These are phyloP conservation scores for Selaginella tamariscina DNA, from an alignment of 75 land plant species.

Conservation along the genomic window DNA sequence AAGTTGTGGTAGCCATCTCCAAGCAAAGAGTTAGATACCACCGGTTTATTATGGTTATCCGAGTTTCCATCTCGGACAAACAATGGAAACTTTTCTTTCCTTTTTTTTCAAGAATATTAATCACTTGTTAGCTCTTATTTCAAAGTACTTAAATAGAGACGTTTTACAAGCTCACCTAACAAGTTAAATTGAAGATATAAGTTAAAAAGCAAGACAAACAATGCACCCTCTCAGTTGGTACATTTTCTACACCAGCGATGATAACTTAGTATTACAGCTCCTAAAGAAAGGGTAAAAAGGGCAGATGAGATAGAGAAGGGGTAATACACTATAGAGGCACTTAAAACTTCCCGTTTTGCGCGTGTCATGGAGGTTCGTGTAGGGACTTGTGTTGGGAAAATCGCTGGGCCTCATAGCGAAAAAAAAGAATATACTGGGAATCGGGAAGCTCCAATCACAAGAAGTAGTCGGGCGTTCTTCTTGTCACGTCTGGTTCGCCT, in stretches of 20 bases:
- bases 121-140: too few relatives aligned
- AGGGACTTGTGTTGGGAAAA: neutral
- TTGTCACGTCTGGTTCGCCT: conserved; percentile 67
- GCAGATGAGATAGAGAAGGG: neutral
- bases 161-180: too few relatives aligned
- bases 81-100: neutral
- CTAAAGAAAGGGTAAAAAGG: neutral
- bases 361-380: neutral
- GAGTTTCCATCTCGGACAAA: too few relatives aligned
- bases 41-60: too few relatives aligned
- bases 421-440: neutral
- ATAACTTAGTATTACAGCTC: neutral
- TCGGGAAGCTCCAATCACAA: conserved; percentile 16
- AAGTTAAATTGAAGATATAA: too few relatives aligned
- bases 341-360: neutral
- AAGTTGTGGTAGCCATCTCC: conserved; percentile 19
- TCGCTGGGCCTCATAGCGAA: neutral
- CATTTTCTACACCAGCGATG: too few relatives aligned
- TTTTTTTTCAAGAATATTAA: neutral
- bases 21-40: too few relatives aligned
- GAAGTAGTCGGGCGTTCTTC: conserved; percentile 64
- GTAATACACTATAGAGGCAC: neutral
- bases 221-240: too few relatives aligned
- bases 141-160: too few relatives aligned
- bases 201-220: too few relatives aligned